Evolutionary conservation across 495 filamentous ascomycete species (phyloP), one percentile per base, ranked within the genome.

Genomic region (Pseudevernia furfuracea): DNA sequence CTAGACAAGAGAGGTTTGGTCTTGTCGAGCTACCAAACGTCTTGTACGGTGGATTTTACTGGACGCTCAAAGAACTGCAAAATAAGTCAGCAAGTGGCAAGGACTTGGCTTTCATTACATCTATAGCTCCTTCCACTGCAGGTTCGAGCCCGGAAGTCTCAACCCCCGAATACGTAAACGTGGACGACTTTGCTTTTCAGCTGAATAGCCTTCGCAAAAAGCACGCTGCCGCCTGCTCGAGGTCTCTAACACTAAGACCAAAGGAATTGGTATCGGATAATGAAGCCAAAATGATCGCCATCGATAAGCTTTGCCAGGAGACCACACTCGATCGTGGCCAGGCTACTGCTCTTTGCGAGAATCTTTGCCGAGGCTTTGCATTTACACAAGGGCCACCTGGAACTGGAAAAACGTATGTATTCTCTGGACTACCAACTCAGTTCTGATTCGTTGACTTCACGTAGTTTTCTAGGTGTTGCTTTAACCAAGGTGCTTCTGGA

Each of bases 311-410:
- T n/a, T 63, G 66, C 17, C 58, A 61, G 9, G 63, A 71, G 43
- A 77, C 81, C 0, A 76, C 73, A 10, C 79, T 87, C 0, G 86
- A 88, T 63, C 60, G 74, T n/a, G 78, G 74, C 2, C 86, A 92
- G 68, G 79, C 80, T 28, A 67, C 69, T 0, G 83, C 85, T 25
- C 70, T 91, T 23, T 69, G 87, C 8, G 74, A 80, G 34, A 74
- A 81, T 15, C 73, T 92, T 1, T 78, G 73, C 5, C 75, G 80
- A 4, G 77, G 75, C 10, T 62, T 89, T 17, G 82, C 84, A 6
- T 74, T 89, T 1, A 86, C 89, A 36, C 88, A 91, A 74, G 89
- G 89, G 0, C 89, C 89, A 0, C 89, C 89, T 0, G 89, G 89
- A 5, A 90, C 87, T 0, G 89, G 89, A 19, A 90, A 91, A 72